A percentile compares a stretch with the other conserved stretches of the same genome.
These are phyloP conservation scores for Aspergillus sp. DNA, from an alignment of 2,329 filamentous ascomycete species.

Conservation along the genomic window DNA sequence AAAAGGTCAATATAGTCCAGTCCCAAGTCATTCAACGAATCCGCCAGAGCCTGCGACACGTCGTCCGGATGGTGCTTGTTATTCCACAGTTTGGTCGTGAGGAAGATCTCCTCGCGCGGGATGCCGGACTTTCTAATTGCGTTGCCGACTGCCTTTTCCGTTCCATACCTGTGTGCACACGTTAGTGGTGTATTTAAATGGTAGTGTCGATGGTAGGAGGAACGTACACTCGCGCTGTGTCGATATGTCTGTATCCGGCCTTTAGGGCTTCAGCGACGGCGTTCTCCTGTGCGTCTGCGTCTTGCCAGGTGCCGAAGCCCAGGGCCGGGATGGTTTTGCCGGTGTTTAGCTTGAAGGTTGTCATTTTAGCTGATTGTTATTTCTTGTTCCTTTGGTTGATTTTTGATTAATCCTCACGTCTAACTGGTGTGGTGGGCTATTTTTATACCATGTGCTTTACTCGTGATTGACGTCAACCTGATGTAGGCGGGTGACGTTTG, in stretches of 20 bases:
- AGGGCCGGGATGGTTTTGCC: slow-evolving; percentile 49
- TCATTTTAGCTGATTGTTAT: slow-evolving; percentile 14
- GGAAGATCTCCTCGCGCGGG: slow-evolving; percentile 64
- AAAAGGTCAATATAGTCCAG: slow-evolving; percentile 69
- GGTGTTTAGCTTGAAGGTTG: slow-evolving; percentile 49
- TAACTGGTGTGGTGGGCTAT: neutral
- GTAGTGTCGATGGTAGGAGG: neutral
- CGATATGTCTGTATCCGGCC: slow-evolving; percentile 57
- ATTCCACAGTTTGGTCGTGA: slow-evolving; percentile 69
- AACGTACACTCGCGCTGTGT: slow-evolving; percentile 48
- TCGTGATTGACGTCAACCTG: slow-evolving; percentile 20
- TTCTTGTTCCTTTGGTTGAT: neutral
- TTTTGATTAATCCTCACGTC: neutral
- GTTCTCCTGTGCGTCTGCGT: slow-evolving; percentile 50
- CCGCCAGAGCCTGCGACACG: slow-evolving; percentile 60
- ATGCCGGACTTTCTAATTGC: slow-evolving; percentile 65
- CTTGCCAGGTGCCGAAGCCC: slow-evolving; percentile 58
- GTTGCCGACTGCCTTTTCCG: slow-evolving; percentile 65
- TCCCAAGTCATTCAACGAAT: slow-evolving; percentile 62
- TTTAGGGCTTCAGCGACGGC: slow-evolving; percentile 51
- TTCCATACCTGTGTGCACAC: slow-evolving; percentile 50
- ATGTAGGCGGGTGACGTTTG: slow-evolving; percentile 12
- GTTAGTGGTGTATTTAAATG: neutral
- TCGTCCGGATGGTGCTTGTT: slow-evolving; percentile 62
- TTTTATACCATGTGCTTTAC: neutral